Conservation (phyloP, 2,329 filamentous ascomycete species). For the Aspergillus niger region DNA sequence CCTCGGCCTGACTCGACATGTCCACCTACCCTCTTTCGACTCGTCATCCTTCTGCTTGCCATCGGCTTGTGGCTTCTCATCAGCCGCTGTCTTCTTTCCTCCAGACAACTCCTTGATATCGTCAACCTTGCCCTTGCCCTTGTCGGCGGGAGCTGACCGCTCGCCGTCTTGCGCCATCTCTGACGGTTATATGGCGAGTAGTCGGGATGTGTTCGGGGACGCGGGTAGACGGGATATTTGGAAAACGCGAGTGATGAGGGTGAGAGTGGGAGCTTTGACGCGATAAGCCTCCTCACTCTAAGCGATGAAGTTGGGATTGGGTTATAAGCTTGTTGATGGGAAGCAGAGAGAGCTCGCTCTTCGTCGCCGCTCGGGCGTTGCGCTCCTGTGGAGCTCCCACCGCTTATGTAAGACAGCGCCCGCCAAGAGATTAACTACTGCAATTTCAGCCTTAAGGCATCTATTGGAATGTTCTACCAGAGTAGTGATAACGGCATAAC, state of each 20-base stretch:
- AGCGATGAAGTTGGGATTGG: conserved; percentile 23
- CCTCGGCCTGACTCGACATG: conserved; percentile 4
- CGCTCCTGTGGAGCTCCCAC: conserved; percentile 30
- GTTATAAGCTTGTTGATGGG: conserved; percentile 31
- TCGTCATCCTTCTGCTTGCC: conserved; percentile 75
- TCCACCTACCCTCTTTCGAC: conserved; percentile 57
- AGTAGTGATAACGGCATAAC: too few relatives aligned
- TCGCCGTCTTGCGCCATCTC: conserved; percentile 93
- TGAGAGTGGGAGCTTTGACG: conserved; percentile 20
- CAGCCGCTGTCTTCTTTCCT: conserved; percentile 59
- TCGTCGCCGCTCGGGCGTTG: conserved; percentile 28
- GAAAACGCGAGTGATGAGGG: conserved; percentile 6
- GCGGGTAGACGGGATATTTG: conserved; percentile 8
- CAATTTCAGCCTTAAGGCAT: neutral
- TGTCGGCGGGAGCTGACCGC: conserved; percentile 79
- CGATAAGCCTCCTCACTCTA: conserved; percentile 17
- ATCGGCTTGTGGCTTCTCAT: conserved; percentile 70
- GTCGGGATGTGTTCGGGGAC: conserved; percentile 19
- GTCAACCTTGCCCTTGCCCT: conserved; percentile 92
- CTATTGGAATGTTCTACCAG: too few relatives aligned
- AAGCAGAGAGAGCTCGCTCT: conserved; percentile 27
- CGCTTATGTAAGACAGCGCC: conserved; percentile 26
- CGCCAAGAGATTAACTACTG: conserved; percentile 17
- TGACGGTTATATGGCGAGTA: conserved; percentile 37
- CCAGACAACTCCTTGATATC: conserved; percentile 63